These are phyloP conservation scores for Penicillium coffeae DNA, from an alignment of 495 filamentous ascomycete species.

Conservation along the genomic window DNA sequence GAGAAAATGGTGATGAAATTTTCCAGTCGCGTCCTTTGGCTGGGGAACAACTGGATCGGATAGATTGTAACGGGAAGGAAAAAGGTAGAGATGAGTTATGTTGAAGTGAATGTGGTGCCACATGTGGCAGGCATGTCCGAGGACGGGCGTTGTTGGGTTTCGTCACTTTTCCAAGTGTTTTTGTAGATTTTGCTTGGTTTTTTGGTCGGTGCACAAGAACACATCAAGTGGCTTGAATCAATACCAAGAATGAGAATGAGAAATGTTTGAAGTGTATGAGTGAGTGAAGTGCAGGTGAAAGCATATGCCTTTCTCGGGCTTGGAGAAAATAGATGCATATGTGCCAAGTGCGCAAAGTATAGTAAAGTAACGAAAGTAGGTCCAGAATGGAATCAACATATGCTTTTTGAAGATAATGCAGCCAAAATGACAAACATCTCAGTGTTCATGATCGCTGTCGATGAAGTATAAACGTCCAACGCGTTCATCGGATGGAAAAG, in stretches of 20 bases:
- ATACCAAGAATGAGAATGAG: constrained; percentile 11
- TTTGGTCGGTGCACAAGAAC: constrained; percentile 3
- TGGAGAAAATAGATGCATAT: no score
- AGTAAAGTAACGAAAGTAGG: constrained; percentile 1
- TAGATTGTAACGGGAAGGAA: constrained; percentile 16
- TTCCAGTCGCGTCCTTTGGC: constrained; percentile 1
- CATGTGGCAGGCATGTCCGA: constrained; percentile 7
- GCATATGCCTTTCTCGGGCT: background rate
- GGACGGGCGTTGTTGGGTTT: constrained; percentile 5
- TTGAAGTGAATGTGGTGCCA: constrained; percentile 20
- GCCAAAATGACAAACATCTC: background rate
- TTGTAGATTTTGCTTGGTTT: constrained; percentile 18
- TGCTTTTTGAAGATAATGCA: background rate
- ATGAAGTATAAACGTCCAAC: no score
- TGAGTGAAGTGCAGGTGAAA: constrained; percentile 14
- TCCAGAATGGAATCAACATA: constrained; percentile 1
- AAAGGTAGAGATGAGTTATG: constrained; percentile 3
- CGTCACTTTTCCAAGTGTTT: constrained; percentile 13
- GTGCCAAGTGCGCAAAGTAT: background rate
- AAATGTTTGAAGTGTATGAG: constrained; percentile 17
- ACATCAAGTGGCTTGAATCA: background rate
- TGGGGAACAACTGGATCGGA: constrained; percentile 7
- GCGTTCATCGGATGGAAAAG: background rate
- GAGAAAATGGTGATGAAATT: constrained; percentile 14
- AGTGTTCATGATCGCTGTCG: no score